Base-by-base conservation (phyloP, 2,329 filamentous ascomycete species). In the Paecilomyces sp. region DNA sequence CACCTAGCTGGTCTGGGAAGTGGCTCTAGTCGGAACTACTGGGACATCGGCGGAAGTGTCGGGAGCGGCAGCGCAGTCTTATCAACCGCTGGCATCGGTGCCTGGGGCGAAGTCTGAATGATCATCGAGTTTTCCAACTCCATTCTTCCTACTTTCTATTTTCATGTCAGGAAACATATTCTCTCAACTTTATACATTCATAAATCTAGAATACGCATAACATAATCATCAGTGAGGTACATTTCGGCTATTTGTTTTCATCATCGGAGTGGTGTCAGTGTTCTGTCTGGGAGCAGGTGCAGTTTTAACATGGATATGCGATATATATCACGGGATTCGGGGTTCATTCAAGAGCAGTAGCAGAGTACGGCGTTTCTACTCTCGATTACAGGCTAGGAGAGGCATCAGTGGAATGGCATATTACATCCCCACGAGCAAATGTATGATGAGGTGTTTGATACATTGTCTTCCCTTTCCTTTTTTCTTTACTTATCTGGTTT, bases 1-100 rank as follows among this genome's bases (percentile, higher is more conserved):
- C 77, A 74, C 0, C 65, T 80, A 58, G 77, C 77, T 3, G 70
- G 73, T 5, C 33, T 55, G 3, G 90, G 86, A 67, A 88, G 85
- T 64, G 83, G 85, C 34, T 92, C 89, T 53, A 90, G 87, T 54
- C 80, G 91, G 57, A 91, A 96, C 71, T 97, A 95, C 74, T 97
- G 92, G 92, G 92, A 96, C 72, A 85, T 96, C 64, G 91, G 91
- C 28, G 89, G 86, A 5, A 92, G 87, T 66, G 83, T 91, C 25
- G 90, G 89, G 1, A 92, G 89, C 58, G 88, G 88, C 3, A 90
- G 87, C 64, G 80, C 87, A 62, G 85, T 90, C 72, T 85, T 84
- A 1, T 88, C 87, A 58, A 79, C 88, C 64, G 85, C 83, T 47
- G 88, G 86, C 1, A 84, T 89, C 80, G 90, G 90, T 15, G 87